Evolutionary conservation across 208 protist species (phyloP).

Genomic region (Kentomonas sorsogonicus): DNA sequence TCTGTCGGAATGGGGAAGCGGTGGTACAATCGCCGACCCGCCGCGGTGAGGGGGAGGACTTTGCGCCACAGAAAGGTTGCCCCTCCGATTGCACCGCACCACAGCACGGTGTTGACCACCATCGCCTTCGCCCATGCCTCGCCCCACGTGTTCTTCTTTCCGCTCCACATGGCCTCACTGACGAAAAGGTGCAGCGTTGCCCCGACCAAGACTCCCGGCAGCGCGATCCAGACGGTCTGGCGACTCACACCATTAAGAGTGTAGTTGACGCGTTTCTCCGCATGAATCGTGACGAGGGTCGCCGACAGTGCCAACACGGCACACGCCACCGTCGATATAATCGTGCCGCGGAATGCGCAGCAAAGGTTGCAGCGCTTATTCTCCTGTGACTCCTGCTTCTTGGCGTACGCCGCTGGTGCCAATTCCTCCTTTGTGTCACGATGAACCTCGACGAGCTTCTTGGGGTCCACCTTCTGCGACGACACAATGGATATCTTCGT

Average conservation of each 20-base stretch:
- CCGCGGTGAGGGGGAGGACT: slow-evolving; percentile 31
- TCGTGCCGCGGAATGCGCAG: slow-evolving; percentile 62
- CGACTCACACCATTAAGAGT: slow-evolving; percentile 70
- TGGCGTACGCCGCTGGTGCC: slow-evolving; percentile 21
- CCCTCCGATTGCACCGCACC: slow-evolving; percentile 38
- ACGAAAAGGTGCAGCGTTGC: slow-evolving; percentile 79
- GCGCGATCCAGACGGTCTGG: slow-evolving; percentile 60
- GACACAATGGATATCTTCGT: slow-evolving; percentile 78
- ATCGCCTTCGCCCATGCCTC: slow-evolving; percentile 84
- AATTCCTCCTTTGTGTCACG: slow-evolving; percentile 44
- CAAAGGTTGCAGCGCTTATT: slow-evolving; percentile 59
- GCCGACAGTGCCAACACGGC: slow-evolving; percentile 36
- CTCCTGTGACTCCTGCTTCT: slow-evolving; percentile 17
- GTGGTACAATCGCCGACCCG: slow-evolving; percentile 63
- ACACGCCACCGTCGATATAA: slow-evolving; percentile 46
- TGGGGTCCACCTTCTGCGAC: slow-evolving; percentile 60
- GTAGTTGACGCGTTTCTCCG: slow-evolving; percentile 73
- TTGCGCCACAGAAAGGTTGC: slow-evolving; percentile 70
- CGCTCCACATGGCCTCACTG: slow-evolving; percentile 82
- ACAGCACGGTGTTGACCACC: slow-evolving; percentile 53
- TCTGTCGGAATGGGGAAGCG: slow-evolving; percentile 70
- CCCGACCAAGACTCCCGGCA: slow-evolving; percentile 62
- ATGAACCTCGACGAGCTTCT: slow-evolving; percentile 35
- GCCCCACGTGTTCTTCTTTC: slow-evolving; percentile 73
- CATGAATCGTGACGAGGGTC: slow-evolving; percentile 47